A percentile compares a stretch with the other conserved stretches of the same genome.
phyloP scores from a whole-genome alignment of 1,139 yeast genomes.

The Kurtzmaniella quercitrusa region DNA sequence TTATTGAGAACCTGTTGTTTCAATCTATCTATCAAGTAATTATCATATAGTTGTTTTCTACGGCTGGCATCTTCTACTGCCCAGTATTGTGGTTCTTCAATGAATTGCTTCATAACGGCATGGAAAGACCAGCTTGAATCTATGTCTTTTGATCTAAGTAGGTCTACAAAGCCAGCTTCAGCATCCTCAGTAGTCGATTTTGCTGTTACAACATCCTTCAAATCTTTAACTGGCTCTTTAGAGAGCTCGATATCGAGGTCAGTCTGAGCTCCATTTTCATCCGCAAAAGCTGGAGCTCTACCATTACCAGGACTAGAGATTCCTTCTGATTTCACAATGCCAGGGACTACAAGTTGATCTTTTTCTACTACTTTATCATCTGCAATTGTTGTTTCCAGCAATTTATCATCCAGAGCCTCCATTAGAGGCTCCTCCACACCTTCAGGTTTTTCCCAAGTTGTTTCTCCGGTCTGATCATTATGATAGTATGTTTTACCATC shows the following conservation, averaged over 20 bases:
- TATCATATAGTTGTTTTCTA: constrained; percentile 63
- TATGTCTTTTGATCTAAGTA: constrained; percentile 52
- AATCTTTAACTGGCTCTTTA: background rate
- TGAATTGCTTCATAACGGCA: constrained; percentile 56
- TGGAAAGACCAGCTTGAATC: constrained; percentile 78
- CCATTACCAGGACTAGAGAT: background rate
- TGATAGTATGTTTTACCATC: constrained; percentile 74
- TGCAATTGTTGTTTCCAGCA: background rate
- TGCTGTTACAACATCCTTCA: background rate
- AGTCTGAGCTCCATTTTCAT: background rate
- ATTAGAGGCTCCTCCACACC: constrained; percentile 19
- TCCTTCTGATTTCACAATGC: no score
- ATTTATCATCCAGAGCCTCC: background rate
- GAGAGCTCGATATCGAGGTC: background rate
- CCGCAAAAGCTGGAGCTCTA: background rate
- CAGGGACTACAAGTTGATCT: no score
- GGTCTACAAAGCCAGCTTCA: constrained; percentile 41
- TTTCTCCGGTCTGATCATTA: constrained; percentile 58
- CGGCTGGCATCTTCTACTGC: constrained; percentile 54
- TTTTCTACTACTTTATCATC: no score
- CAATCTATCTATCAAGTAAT: constrained; percentile 51
- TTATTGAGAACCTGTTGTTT: constrained; percentile 53
- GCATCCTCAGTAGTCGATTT: constrained; percentile 15
- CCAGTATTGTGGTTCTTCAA: constrained; percentile 69
- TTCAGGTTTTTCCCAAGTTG: constrained; percentile 78